phyloP scores from a whole-genome alignment of 2,329 filamentous ascomycete species.

The Sodiomyces alkalinus region DNA sequence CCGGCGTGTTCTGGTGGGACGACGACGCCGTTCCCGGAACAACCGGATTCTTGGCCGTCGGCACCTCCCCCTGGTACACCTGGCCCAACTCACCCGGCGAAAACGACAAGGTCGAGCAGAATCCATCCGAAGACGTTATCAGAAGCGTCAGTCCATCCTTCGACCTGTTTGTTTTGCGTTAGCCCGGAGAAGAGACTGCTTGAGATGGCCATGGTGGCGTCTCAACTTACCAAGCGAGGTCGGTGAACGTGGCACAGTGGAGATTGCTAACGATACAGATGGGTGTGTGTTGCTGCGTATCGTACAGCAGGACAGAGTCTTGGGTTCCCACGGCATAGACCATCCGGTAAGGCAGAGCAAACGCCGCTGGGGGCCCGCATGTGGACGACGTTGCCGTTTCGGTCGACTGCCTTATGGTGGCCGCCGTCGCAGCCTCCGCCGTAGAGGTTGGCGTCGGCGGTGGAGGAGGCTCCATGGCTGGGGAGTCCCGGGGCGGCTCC shows the following conservation, averaged over 20 bases:
- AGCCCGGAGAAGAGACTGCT: no score
- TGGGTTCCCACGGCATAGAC: conserved; percentile 95
- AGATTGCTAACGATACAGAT: conserved; percentile 92
- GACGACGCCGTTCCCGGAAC: conserved; percentile 21
- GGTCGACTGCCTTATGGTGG: neutral
- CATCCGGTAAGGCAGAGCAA: conserved; percentile 81
- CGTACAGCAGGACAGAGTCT: conserved; percentile 86
- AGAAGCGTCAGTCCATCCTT: conserved; percentile 46
- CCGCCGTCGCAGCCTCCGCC: conserved; percentile 32
- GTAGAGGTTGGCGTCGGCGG: conserved; percentile 34
- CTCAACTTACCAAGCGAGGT: conserved; percentile 75
- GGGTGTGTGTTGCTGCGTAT: conserved; percentile 91
- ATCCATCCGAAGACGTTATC: conserved; percentile 96
- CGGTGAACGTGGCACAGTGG: conserved; percentile 94
- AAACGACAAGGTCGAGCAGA: conserved; percentile 87
- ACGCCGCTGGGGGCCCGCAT: conserved; percentile 53
- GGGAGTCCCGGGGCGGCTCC: conserved; percentile 38
- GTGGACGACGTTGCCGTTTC: conserved; percentile 15
- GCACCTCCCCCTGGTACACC: conserved; percentile 54
- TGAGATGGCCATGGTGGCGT: no score
- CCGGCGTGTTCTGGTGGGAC: conserved; percentile 50
- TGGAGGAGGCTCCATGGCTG: conserved; percentile 74
- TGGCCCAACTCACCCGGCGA: conserved; percentile 71
- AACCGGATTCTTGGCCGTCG: conserved; percentile 29
- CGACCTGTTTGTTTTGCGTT: conserved; percentile 26